Evolutionary conservation across 257 asterid species (phyloP).

Genomic region (Eustoma russellianum): DNA sequence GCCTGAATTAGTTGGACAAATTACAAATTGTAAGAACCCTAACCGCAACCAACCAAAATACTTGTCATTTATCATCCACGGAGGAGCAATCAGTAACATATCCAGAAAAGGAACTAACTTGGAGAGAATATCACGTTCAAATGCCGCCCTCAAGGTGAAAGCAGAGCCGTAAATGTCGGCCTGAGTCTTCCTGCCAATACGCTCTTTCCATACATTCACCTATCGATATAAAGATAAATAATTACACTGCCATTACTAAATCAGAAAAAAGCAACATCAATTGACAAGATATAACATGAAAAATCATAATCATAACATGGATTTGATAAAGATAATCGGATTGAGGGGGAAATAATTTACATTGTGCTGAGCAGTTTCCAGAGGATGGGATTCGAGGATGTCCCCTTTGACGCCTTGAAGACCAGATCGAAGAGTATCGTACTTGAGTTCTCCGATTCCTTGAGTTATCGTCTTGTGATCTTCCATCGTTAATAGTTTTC

Average conservation of each 20-base stretch:
- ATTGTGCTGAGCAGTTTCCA: constrained; percentile 49
- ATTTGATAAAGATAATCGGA: no score
- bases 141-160: constrained; percentile 67
- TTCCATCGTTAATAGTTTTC: constrained; percentile 10
- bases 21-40: no score
- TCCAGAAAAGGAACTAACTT: constrained; percentile 22
- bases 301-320: no score
- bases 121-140: constrained; percentile 57
- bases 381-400: constrained; percentile 75
- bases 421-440: constrained; percentile 35
- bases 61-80: no score
- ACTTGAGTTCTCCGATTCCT: constrained; percentile 25
- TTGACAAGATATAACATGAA: no score
- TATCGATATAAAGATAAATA: constrained; percentile 12
- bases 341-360: constrained; percentile 26
- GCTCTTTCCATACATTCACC: constrained; percentile 46
- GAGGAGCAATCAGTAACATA: no score
- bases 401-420: constrained; percentile 87
- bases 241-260: no score
- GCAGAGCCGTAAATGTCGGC: constrained; percentile 55
- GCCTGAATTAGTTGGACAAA: no score
- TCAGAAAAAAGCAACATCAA: no score
- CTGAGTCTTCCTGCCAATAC: constrained; percentile 35
- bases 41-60: no score
- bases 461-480: constrained; percentile 17